These are phyloP conservation scores for Thermoascus crustaceus DNA, from an alignment of 2,329 filamentous ascomycete genomes.

Conservation along the genomic window DNA sequence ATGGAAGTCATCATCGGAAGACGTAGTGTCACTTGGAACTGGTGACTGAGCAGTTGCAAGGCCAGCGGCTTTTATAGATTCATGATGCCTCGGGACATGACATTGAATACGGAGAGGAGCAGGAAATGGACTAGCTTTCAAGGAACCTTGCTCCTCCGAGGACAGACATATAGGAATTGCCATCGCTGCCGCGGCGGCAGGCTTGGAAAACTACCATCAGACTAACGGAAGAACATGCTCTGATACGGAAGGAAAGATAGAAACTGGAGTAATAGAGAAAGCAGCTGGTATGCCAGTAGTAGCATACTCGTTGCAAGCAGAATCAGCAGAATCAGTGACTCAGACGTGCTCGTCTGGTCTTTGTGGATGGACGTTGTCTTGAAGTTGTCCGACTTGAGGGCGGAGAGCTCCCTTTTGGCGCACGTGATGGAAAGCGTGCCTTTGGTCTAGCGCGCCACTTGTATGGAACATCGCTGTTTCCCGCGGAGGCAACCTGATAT, in stretches of 20 bases:
- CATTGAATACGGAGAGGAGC: constrained; percentile 7
- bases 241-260: constrained; percentile 7
- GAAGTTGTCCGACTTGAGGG: background rate
- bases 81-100: constrained; percentile 3
- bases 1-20: background rate
- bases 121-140: constrained; percentile 9
- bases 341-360: background rate
- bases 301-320: background rate
- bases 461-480: background rate
- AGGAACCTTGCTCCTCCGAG: constrained; percentile 15
- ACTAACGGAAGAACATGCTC: constrained; percentile 3
- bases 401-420: background rate
- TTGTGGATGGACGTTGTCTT: background rate
- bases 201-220: constrained; percentile 5
- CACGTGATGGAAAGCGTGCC: constrained; percentile 1
- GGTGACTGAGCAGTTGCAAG: background rate
- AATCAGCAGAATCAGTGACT: too few species aligned
- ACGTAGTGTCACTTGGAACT: background rate
- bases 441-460: constrained; percentile 1
- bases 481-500: background rate
- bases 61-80: background rate
- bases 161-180: constrained; percentile 19
- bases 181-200: constrained; percentile 13
- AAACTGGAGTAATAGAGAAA: background rate
- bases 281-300: background rate